Evolutionary conservation across 768 basidiomycete genomes (phyloP).

Genomic region (Pleurotus giganteus): DNA sequence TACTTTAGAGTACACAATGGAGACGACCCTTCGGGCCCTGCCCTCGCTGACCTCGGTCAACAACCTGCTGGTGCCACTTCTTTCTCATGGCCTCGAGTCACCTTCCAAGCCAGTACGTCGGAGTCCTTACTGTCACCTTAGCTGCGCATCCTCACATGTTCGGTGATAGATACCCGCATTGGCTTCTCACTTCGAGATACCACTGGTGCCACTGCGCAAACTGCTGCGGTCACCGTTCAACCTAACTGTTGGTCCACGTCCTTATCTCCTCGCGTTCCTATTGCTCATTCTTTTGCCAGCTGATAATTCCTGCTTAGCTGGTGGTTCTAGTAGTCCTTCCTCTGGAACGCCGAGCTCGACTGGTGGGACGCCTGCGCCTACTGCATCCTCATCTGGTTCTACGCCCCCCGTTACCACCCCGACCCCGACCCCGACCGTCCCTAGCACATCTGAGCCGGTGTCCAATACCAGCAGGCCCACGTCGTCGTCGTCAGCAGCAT

Average conservation of each 20-base stretch:
- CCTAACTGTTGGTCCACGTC: conserved; percentile 43
- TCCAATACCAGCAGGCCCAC: too few relatives aligned
- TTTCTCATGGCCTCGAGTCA: conserved; percentile 51
- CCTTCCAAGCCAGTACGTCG: conserved; percentile 43
- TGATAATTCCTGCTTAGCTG: conserved; percentile 21
- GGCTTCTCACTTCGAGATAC: conserved; percentile 62
- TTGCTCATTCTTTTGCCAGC: conserved; percentile 19
- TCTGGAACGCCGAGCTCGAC: conserved; percentile 16
- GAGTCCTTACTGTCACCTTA: background rate
- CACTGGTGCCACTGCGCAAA: conserved; percentile 47
- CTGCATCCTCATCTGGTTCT: conserved; percentile 12
- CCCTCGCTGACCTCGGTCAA: conserved; percentile 46
- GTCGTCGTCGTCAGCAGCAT: too few relatives aligned
- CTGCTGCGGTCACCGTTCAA: conserved; percentile 50
- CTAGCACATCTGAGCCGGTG: conserved; percentile 12
- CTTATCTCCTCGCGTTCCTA: background rate
- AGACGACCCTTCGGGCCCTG: conserved; percentile 35
- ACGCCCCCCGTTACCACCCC: conserved; percentile 12
- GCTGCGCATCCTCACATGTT: background rate
- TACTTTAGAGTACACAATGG: conserved; percentile 54
- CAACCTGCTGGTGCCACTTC: conserved; percentile 29
- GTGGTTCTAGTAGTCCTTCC: conserved; percentile 17
- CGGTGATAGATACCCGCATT: conserved; percentile 44
- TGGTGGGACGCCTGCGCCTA: conserved; percentile 17
- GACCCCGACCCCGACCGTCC: too few relatives aligned